Conservation (phyloP, 352 stramenopile species). For the Aphanomyces stellatus region DNA sequence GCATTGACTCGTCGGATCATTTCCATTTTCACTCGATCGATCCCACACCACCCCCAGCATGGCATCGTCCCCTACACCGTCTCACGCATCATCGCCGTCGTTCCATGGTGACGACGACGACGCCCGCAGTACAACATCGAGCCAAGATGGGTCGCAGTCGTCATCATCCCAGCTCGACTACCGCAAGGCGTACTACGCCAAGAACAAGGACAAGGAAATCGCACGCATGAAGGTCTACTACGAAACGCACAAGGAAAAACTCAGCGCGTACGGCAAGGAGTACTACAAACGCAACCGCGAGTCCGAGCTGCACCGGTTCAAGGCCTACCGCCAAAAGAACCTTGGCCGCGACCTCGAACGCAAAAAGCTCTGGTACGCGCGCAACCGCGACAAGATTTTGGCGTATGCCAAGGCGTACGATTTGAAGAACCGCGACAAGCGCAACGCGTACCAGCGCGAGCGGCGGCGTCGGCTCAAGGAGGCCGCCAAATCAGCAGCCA, state of each 20-base stretch:
- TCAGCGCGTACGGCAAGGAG: constrained; percentile 7
- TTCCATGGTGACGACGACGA: background rate
- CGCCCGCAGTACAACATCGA: background rate
- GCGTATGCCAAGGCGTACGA: constrained; percentile 9
- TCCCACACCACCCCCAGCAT: no score
- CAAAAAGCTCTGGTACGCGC: constrained; percentile 7
- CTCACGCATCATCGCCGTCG: background rate
- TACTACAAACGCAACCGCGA: constrained; percentile 14
- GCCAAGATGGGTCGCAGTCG: background rate
- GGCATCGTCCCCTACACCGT: background rate
- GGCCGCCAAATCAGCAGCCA: background rate
- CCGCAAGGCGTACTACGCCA: constrained; percentile 3
- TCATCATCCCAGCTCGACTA: background rate
- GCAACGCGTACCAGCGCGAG: constrained; percentile 6
- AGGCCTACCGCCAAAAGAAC: constrained; percentile 3
- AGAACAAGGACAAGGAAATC: constrained; percentile 11
- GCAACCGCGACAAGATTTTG: constrained; percentile 2
- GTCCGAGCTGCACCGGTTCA: constrained; percentile 1
- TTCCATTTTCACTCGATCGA: no score
- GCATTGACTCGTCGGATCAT: no score
- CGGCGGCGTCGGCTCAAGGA: background rate
- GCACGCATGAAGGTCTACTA: background rate
- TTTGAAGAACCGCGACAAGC: constrained; percentile 6
- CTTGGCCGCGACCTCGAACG: background rate
- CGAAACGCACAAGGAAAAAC: constrained; percentile 5